A percentile compares a stretch with the other conserved stretches of the same genome.
Evolutionary conservation across 2,329 filamentous ascomycete species (phyloP).

Genomic region (Hymenoscyphus fructigenus): DNA sequence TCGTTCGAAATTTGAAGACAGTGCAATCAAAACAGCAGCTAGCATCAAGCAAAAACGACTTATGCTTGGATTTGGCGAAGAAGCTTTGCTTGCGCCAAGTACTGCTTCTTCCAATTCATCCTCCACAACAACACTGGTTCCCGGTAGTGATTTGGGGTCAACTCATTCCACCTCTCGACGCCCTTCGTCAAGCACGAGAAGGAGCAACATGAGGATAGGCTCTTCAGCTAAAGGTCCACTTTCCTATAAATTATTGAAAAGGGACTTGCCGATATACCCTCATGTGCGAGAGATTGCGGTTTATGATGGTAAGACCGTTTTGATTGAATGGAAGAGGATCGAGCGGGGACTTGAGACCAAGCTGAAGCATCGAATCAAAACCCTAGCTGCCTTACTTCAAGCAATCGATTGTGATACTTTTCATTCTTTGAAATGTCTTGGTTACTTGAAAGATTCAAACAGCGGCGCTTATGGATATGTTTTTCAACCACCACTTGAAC

Average conservation of each 20-base stretch:
- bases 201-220: not conserved
- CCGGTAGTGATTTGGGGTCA: not conserved
- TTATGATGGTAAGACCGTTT: constrained; percentile 17
- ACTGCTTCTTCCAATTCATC: not conserved
- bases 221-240: not conserved
- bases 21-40: constrained; percentile 14
- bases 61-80: constrained; percentile 10
- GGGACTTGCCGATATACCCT: not conserved
- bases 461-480: constrained; percentile 18
- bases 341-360: constrained; percentile 11
- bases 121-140: not conserved
- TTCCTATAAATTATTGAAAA: constrained; percentile 7
- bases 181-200: not conserved
- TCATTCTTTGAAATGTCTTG: constrained; percentile 16
- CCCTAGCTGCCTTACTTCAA: constrained; percentile 18
- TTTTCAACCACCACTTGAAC: constrained; percentile 12
- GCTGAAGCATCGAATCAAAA: constrained; percentile 18
- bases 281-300: constrained; percentile 14
- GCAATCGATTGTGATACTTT: constrained; percentile 13
- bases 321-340: constrained; percentile 22
- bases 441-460: constrained; percentile 16
- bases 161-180: not conserved
- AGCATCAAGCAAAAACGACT: constrained; percentile 16
- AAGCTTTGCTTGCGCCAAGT: not conserved
- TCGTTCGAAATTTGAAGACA: constrained; percentile 1